A percentile compares a stretch with the other conserved stretches of the same genome.
Evolutionary conservation across 805 yeast genomes (phyloP).

Genomic region (Ogataea ganodermae): DNA sequence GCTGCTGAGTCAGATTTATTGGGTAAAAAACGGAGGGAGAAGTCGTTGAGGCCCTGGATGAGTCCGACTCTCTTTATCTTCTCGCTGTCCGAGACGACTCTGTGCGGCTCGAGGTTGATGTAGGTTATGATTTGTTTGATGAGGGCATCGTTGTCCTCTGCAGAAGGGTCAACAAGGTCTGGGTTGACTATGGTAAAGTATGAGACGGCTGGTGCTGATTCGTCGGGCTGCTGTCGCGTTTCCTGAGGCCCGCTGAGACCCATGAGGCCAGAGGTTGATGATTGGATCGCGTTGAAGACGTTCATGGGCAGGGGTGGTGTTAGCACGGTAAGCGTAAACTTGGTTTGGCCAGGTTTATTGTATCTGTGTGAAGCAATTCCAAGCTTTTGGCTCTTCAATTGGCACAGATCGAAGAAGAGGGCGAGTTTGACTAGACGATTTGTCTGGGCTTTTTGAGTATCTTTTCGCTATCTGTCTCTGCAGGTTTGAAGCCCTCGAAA

Average conservation of each 20-base stretch:
- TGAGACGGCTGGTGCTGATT: conserved; percentile 18
- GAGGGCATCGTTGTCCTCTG: conserved; percentile 27
- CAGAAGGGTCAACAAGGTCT: conserved; percentile 10
- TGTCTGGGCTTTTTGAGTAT: too few species aligned
- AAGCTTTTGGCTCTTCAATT: too few species aligned
- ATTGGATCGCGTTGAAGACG: conserved; percentile 24
- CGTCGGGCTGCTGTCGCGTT: background rate
- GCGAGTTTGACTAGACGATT: too few species aligned
- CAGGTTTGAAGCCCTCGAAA: conserved; percentile 4
- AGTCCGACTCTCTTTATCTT: conserved; percentile 30
- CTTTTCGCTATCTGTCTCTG: too few species aligned
- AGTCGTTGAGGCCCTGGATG: conserved; percentile 30
- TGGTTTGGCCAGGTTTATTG: too few species aligned
- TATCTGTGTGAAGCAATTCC: too few species aligned
- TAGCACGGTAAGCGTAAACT: too few species aligned
- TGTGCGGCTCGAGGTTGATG: conserved; percentile 22
- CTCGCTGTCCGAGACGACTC: conserved; percentile 23
- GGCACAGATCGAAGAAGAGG: too few species aligned
- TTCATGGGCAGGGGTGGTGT: conserved; percentile 14
- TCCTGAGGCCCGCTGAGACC: background rate
- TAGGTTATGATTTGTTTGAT: conserved; percentile 28
- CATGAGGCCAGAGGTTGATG: conserved; percentile 21
- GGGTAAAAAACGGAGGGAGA: conserved; percentile 27
- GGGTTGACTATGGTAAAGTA: conserved; percentile 30
- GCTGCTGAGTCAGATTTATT: background rate